phyloP scores from a whole-genome alignment of 805 yeast species.

The Yarrowia yakushimensis region DNA sequence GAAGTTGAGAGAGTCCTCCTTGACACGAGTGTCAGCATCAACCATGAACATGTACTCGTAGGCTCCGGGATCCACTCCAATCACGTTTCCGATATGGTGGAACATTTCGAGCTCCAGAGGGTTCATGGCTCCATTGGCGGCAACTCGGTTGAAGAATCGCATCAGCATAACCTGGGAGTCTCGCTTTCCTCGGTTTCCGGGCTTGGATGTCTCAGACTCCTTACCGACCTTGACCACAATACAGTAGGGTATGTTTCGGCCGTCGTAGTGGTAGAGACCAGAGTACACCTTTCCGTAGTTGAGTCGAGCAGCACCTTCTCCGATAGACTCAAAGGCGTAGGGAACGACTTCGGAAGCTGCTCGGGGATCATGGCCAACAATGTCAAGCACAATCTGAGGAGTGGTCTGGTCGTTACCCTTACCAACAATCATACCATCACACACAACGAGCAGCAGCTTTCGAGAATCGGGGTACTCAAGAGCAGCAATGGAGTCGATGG shows the following conservation, averaged over 20 bases:
- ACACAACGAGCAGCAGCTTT: constrained; percentile 51
- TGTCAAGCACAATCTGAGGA: constrained; percentile 54
- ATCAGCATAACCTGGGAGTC: constrained; percentile 58
- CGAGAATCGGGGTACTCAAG: constrained; percentile 58
- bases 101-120: constrained; percentile 55
- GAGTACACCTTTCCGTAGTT: constrained; percentile 61
- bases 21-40: constrained; percentile 59
- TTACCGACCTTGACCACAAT: constrained; percentile 60
- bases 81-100: constrained; percentile 52
- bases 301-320: constrained; percentile 61
- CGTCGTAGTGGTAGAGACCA: constrained; percentile 56
- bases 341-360: constrained; percentile 52
- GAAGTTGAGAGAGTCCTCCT: constrained; percentile 52
- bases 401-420: constrained; percentile 59
- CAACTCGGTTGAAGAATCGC: constrained; percentile 58
- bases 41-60: constrained; percentile 56
- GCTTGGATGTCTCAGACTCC: constrained; percentile 52
- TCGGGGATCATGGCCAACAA: constrained; percentile 51
- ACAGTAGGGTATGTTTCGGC: constrained; percentile 53
- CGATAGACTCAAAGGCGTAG: constrained; percentile 54
- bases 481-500: constrained; percentile 58
- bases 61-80: constrained; percentile 55
- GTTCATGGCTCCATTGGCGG: constrained; percentile 58
- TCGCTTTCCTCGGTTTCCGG: constrained; percentile 65
- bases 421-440: constrained; percentile 63